Conservation (phyloP, 2,329 filamentous ascomycete genomes). For the Beauveria caledonica region DNA sequence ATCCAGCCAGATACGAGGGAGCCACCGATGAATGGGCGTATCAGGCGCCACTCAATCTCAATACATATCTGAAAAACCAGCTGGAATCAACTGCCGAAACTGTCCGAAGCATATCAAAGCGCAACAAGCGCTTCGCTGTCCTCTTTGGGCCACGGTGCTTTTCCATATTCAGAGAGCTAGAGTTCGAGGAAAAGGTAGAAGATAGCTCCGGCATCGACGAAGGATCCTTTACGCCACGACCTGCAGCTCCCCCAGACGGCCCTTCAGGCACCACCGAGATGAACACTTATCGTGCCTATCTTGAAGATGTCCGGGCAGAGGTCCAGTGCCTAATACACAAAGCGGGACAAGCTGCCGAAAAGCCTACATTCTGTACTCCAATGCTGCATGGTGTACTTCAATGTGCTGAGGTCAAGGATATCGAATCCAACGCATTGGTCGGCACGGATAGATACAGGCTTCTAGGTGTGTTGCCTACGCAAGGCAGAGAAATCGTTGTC, state of each 20-base stretch:
- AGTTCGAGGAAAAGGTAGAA: conserved; percentile 35
- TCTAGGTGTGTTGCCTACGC: conserved; percentile 30
- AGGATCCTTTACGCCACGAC: conserved; percentile 28
- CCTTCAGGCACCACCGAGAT: conserved; percentile 28
- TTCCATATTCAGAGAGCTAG: conserved; percentile 39
- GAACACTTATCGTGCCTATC: conserved; percentile 36
- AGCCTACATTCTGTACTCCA: conserved; percentile 22
- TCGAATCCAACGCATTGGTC: conserved; percentile 21
- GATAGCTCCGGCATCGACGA: conserved; percentile 32
- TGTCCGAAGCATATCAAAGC: conserved; percentile 40
- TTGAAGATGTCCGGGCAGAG: conserved; percentile 42
- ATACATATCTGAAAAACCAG: conserved; percentile 44
- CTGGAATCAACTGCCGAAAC: conserved; percentile 30
- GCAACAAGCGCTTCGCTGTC: conserved; percentile 49
- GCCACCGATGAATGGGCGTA: conserved; percentile 32
- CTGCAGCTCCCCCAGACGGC: conserved; percentile 24
- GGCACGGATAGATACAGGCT: conserved; percentile 27
- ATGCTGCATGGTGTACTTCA: conserved; percentile 25
- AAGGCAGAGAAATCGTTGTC: conserved; percentile 26
- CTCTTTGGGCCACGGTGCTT: conserved; percentile 44
- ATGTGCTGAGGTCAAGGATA: conserved; percentile 22
- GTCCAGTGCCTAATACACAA: conserved; percentile 35
- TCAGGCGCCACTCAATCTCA: conserved; percentile 37
- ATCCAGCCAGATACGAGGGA: conserved; percentile 40
- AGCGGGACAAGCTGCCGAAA: conserved; percentile 24